phyloP scores from a whole-genome alignment of 306 rosid species.

The Oxytropis ochrocephala region DNA sequence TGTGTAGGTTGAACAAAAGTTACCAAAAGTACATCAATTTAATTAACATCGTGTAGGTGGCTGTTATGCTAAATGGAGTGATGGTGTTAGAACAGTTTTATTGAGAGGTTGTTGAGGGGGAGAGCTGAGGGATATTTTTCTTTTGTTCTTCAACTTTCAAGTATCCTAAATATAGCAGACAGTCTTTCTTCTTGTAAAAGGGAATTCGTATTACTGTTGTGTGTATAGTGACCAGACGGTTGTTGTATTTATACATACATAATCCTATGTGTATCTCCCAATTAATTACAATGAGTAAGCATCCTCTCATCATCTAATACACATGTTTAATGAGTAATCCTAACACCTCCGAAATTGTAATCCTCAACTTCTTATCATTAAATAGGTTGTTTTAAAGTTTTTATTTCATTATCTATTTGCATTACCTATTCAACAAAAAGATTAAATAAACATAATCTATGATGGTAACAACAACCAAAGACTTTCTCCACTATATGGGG shows the following conservation, averaged over 20 bases:
- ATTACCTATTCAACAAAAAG: too few species aligned
- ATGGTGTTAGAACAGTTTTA: not conserved
- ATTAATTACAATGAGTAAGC: too few species aligned
- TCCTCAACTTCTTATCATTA: not conserved
- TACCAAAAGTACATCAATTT: not conserved
- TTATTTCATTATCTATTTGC: not conserved
- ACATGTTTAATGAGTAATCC: too few species aligned
- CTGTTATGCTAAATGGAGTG: not conserved
- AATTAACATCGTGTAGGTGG: not conserved
- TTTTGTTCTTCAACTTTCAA: not conserved
- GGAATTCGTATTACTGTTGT: too few species aligned
- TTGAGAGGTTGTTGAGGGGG: not conserved
- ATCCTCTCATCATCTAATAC: too few species aligned
- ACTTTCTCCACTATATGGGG: too few species aligned
- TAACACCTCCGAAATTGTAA: not conserved
- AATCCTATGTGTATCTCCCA: too few species aligned
- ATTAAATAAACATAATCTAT: too few species aligned
- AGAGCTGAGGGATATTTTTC: not conserved
- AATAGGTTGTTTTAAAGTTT: not conserved
- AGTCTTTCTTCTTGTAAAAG: not conserved
- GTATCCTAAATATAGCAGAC: not conserved
- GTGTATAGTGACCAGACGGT: too few species aligned
- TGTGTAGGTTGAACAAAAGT: not conserved
- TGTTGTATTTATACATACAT: too few species aligned
- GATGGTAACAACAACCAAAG: too few species aligned